These are phyloP conservation scores for Xenoacremonium recifei DNA, from an alignment of 2,329 filamentous ascomycete genomes.

Conservation along the genomic window DNA sequence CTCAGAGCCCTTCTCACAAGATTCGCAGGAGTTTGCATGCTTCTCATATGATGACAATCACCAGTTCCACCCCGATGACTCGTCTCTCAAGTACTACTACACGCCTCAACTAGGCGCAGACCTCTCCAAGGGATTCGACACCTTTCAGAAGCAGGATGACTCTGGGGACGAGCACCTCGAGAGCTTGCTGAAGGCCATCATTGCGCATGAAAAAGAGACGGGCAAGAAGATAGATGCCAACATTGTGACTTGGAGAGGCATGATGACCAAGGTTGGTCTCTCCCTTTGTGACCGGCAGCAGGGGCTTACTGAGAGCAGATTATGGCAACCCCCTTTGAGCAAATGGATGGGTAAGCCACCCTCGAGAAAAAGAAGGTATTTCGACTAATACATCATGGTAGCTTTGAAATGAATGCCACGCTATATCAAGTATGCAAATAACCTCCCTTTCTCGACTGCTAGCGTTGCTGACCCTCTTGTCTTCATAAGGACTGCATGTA, in stretches of 20 bases:
- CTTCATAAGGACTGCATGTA: slow-evolving; percentile 52
- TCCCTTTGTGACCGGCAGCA: background rate
- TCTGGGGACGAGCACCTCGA: slow-evolving; percentile 84
- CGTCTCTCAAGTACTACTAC: slow-evolving; percentile 86
- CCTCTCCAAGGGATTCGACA: slow-evolving; percentile 77
- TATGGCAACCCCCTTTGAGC: slow-evolving; percentile 79
- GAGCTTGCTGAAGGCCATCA: slow-evolving; percentile 74
- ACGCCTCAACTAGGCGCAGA: slow-evolving; percentile 69
- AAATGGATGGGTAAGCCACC: slow-evolving; percentile 66
- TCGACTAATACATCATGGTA: no score
- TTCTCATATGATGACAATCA: slow-evolving; percentile 93
- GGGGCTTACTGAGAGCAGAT: slow-evolving; percentile 57
- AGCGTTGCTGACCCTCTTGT: slow-evolving; percentile 14
- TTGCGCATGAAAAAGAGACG: slow-evolving; percentile 67
- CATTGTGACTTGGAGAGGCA: slow-evolving; percentile 90
- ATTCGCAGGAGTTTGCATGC: slow-evolving; percentile 74
- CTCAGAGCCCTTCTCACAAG: background rate
- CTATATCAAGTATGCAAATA: slow-evolving; percentile 72
- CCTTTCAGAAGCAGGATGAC: slow-evolving; percentile 81
- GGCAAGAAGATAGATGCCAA: slow-evolving; percentile 70
- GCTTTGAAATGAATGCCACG: slow-evolving; percentile 96
- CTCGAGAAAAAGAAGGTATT: background rate
- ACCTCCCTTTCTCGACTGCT: background rate
- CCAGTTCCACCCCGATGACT: slow-evolving; percentile 70
- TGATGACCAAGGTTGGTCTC: slow-evolving; percentile 90